Conservation (phyloP, 2,329 filamentous ascomycete species). For the Colletotrichum karsti region DNA sequence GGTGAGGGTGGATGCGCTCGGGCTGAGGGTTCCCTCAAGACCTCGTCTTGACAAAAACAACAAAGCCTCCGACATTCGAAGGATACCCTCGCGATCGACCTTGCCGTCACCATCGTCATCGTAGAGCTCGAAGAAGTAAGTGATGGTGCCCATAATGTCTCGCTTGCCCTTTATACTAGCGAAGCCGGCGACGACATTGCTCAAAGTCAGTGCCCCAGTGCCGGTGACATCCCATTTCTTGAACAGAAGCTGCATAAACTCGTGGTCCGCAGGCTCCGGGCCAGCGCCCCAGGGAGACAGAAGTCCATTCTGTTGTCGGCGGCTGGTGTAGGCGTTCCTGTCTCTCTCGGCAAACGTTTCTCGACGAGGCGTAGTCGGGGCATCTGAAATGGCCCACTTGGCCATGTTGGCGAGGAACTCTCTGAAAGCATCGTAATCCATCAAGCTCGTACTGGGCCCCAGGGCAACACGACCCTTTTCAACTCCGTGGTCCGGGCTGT, state of each 20-base stretch:
- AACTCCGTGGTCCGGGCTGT: constrained; percentile 59
- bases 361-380: constrained; percentile 68
- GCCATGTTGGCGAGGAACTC: constrained; percentile 91
- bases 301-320: constrained; percentile 18
- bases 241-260: constrained; percentile 91
- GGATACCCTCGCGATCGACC: constrained; percentile 93
- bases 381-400: constrained; percentile 93
- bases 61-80: constrained; percentile 92
- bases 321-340: constrained; percentile 52
- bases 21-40: constrained; percentile 77
- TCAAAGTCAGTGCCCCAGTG: constrained; percentile 80
- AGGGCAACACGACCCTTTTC: constrained; percentile 89
- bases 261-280: constrained; percentile 84
- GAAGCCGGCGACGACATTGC: constrained; percentile 91
- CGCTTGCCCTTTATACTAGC: constrained; percentile 91
- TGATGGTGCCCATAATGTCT: constrained; percentile 98
- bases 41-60: constrained; percentile 92
- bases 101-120: constrained; percentile 91
- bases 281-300: constrained; percentile 64
- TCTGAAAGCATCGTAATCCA: constrained; percentile 97
- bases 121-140: constrained; percentile 97
- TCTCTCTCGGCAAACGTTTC: constrained; percentile 58
- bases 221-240: constrained; percentile 86
- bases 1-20: constrained; percentile 67
- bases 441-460: constrained; percentile 87